phyloP scores from a whole-genome alignment of 106 monocot species.

The Dioscorea dumetorum region DNA sequence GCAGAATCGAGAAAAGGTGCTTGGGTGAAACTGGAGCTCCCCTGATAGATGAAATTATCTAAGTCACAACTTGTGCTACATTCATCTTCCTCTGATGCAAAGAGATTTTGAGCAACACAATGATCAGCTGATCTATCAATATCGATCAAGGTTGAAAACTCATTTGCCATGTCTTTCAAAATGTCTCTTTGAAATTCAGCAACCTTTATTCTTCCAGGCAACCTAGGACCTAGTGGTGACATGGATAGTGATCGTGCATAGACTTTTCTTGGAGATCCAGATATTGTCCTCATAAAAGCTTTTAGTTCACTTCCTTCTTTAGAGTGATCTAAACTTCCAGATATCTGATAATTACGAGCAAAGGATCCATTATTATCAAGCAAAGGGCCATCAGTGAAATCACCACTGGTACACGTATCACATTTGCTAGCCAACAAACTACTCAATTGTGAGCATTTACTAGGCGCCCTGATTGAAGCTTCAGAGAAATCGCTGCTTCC shows the following conservation, averaged over 20 bases:
- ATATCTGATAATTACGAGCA: slow-evolving; percentile 13
- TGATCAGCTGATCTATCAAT: slow-evolving; percentile 15
- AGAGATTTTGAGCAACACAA: slow-evolving; percentile 1
- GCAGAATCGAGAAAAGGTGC: slow-evolving; percentile 20
- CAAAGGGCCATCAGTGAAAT: slow-evolving; percentile 70
- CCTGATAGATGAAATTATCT: slow-evolving; percentile 7
- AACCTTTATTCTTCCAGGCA: slow-evolving; percentile 49
- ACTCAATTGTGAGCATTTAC: slow-evolving; percentile 12
- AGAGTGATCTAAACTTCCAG: slow-evolving; percentile 6
- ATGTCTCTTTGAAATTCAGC: slow-evolving; percentile 16
- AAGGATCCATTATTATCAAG: slow-evolving; percentile 43
- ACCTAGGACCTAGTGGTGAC: slow-evolving; percentile 91
- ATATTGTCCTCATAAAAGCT: not conserved
- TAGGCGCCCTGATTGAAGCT: slow-evolving; percentile 6
- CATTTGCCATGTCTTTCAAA: slow-evolving; percentile 25
- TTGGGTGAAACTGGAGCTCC: slow-evolving; percentile 25
- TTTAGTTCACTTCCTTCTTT: slow-evolving; percentile 6
- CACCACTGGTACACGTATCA: slow-evolving; percentile 11
- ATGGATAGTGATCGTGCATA: slow-evolving; percentile 59
- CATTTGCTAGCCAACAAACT: slow-evolving; percentile 3
- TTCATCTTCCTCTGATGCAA: slow-evolving; percentile 15
- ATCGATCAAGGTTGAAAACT: slow-evolving; percentile 16
- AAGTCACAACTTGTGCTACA: slow-evolving; percentile 7
- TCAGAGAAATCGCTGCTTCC: slow-evolving; percentile 17
- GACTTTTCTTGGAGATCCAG: slow-evolving; percentile 35